These are phyloP conservation scores for Cryptosporidium meleagridis DNA, from an alignment of 169 alveolate genomes.

Conservation along the genomic window DNA sequence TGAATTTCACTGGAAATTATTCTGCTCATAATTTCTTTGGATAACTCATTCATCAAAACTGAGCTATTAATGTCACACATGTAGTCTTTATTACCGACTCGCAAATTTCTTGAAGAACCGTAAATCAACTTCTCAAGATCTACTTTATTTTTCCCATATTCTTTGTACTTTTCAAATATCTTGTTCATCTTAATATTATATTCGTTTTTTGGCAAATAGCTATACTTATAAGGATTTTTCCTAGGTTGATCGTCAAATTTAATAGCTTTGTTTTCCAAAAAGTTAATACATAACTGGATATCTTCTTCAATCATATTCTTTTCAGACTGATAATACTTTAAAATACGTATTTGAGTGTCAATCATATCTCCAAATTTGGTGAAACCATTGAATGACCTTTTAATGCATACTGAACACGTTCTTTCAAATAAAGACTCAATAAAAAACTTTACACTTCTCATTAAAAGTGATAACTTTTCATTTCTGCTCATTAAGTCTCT, in stretches of 20 bases:
- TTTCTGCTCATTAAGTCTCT: neutral
- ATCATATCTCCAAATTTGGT: constrained; percentile 30
- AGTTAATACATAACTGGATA: constrained; percentile 16
- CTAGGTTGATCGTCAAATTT: neutral
- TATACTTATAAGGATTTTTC: neutral
- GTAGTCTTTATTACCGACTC: neutral
- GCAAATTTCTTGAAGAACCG: constrained; percentile 1
- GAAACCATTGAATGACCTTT: constrained; percentile 9
- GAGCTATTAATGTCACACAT: constrained; percentile 12
- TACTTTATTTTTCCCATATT: neutral
- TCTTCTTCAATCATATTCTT: neutral
- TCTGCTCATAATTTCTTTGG: constrained; percentile 13
- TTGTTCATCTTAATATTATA: neutral
- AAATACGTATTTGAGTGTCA: constrained; percentile 24
- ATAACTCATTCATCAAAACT: constrained; percentile 22
- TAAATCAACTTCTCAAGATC: constrained; percentile 7
- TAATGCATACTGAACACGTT: constrained; percentile 23
- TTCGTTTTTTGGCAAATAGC: neutral
- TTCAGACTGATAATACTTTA: constrained; percentile 8
- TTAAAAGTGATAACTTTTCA: constrained; percentile 3
- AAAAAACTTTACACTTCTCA: constrained; percentile 32
- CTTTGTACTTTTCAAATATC: constrained; percentile 7
- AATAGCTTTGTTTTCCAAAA: constrained; percentile 15
- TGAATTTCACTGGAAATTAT: constrained; percentile 25
- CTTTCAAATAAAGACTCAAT: constrained; percentile 41